These are phyloP conservation scores for Golubevia sp. DNA, from an alignment of 1,284 basidiomycete genomes.

Conservation along the genomic window DNA sequence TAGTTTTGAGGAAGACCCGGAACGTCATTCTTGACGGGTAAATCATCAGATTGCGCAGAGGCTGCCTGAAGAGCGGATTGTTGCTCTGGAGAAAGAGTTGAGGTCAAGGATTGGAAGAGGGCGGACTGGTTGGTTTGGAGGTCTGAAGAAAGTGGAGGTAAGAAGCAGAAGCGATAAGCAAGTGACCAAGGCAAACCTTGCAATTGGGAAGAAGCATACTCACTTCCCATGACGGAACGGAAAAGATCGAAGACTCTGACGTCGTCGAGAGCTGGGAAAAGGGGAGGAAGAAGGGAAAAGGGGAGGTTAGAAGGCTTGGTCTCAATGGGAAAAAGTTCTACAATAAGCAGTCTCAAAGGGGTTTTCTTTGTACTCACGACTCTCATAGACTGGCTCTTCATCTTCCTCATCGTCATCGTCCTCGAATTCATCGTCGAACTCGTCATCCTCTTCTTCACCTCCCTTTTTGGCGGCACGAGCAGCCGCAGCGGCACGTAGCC, in stretches of 20 bases:
- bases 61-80: conserved; percentile 23
- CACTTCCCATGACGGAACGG: conserved; percentile 4
- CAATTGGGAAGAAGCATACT: background rate
- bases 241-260: conserved; percentile 11
- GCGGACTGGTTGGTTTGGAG: conserved; percentile 27
- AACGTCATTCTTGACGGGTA: background rate
- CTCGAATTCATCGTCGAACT: conserved; percentile 17
- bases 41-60: conserved; percentile 2
- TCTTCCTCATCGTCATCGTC: conserved; percentile 37
- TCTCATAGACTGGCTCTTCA: conserved; percentile 10
- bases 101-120: conserved; percentile 23
- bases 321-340: background rate
- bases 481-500: conserved; percentile 30
- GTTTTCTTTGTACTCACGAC: conserved; percentile 9
- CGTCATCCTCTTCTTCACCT: conserved; percentile 25
- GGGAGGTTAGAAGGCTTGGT: background rate
- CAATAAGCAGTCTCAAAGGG: no score
- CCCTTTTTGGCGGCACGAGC: conserved; percentile 2
- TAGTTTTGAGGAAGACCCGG: background rate
- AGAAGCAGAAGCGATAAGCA: background rate
- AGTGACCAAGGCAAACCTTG: background rate
- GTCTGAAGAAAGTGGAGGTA: background rate
- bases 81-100: conserved; percentile 26
- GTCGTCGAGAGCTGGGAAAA: conserved; percentile 4
- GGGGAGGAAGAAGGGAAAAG: background rate